These are phyloP conservation scores for Chaetomiaceae sp. DNA, from an alignment of 2,329 filamentous ascomycete species.

Conservation along the genomic window DNA sequence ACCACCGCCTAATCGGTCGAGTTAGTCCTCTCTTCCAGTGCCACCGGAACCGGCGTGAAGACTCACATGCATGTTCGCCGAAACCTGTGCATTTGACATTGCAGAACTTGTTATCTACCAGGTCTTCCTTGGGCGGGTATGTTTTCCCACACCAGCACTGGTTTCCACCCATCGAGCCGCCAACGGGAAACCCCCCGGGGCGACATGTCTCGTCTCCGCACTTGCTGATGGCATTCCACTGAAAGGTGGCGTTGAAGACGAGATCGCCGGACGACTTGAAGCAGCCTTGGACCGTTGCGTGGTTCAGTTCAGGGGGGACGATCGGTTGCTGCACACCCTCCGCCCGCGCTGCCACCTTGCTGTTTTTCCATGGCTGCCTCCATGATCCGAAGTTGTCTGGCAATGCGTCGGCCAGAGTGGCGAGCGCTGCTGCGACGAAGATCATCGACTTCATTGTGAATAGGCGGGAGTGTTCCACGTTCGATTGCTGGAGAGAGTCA, in stretches of 20 bases:
- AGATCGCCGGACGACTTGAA: constrained; percentile 43
- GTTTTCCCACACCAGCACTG: constrained; percentile 70
- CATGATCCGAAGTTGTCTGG: not conserved
- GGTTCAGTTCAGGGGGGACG: constrained; percentile 34
- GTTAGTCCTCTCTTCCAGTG: constrained; percentile 11
- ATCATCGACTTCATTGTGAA: constrained; percentile 25
- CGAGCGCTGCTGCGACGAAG: constrained; percentile 15
- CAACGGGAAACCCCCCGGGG: constrained; percentile 48
- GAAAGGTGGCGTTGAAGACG: constrained; percentile 21
- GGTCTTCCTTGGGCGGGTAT: constrained; percentile 55
- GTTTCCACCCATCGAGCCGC: constrained; percentile 56
- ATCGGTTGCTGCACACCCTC: constrained; percentile 37
- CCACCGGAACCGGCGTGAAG: not conserved
- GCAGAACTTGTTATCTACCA: constrained; percentile 59
- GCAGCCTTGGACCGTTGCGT: constrained; percentile 48
- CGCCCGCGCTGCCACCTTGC: not conserved
- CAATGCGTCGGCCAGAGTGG: constrained; percentile 16
- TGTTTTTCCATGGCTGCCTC: not conserved
- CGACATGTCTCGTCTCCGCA: constrained; percentile 41
- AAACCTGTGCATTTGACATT: constrained; percentile 62
- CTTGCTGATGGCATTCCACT: constrained; percentile 39
- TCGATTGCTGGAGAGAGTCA: not conserved
- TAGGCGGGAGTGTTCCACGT: not conserved
- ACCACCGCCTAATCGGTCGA: constrained; percentile 50
- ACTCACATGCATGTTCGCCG: constrained; percentile 60